Percentiles rank a stretch among this genome's conserved stretches.
Conservation (phyloP, 192 early-diverging fungal species). For the Mortierella hygrophila region DNA sequence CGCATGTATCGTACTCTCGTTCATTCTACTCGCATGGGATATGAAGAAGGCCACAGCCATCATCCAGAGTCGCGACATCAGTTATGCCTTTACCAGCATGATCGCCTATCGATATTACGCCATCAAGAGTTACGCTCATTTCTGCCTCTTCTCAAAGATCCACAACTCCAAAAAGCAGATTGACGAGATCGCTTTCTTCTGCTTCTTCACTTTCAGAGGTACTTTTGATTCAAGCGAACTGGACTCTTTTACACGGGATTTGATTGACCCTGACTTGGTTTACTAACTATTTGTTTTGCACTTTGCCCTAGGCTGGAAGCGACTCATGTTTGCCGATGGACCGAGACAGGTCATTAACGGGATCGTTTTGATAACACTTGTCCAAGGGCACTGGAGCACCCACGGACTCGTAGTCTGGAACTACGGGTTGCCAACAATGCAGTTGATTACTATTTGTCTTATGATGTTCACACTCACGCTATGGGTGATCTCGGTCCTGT, state of each 20-base stretch:
- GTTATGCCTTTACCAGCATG: conserved; percentile 78
- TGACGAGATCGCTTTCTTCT: conserved; percentile 83
- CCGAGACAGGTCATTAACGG: conserved; percentile 82
- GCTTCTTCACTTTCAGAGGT: conserved; percentile 88
- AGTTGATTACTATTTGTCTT: conserved; percentile 28
- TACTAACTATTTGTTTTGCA: neutral
- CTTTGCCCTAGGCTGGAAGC: conserved; percentile 79
- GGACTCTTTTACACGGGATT: neutral
- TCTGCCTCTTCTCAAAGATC: conserved; percentile 84
- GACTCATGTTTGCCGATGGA: conserved; percentile 85
- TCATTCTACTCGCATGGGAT: conserved; percentile 78
- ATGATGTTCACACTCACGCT: conserved; percentile 76
- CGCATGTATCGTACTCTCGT: conserved; percentile 80
- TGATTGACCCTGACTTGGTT: conserved; percentile 7
- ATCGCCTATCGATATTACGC: conserved; percentile 84
- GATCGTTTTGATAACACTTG: conserved; percentile 60
- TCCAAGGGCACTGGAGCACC: neutral
- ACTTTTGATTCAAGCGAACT: neutral
- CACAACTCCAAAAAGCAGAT: conserved; percentile 68
- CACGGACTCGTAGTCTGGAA: conserved; percentile 4
- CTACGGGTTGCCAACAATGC: neutral
- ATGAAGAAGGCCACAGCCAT: conserved; percentile 76
- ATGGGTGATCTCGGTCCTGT: conserved; percentile 70
- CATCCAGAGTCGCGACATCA: conserved; percentile 78
- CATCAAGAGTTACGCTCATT: conserved; percentile 82